Percentiles rank a stretch among this genome's conserved stretches.
phyloP scores from a whole-genome alignment of 1,284 basidiomycete species.

The Sporisorium reilianum region DNA sequence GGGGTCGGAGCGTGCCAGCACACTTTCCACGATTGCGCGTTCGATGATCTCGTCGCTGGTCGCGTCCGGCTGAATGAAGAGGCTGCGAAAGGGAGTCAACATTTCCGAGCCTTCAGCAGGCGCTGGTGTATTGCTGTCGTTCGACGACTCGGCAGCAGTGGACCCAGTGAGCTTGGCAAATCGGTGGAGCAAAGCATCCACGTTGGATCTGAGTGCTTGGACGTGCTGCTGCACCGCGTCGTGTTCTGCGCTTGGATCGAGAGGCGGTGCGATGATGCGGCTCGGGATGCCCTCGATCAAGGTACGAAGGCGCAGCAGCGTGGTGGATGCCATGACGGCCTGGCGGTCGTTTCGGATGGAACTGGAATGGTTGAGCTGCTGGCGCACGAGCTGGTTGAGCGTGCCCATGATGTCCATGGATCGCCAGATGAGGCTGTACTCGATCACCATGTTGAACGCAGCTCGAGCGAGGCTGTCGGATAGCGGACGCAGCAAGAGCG shows the following conservation, averaged over 20 bases:
- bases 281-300: slow-evolving; percentile 36
- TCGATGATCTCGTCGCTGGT: slow-evolving; percentile 47
- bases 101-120: slow-evolving; percentile 30
- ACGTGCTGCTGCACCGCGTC: slow-evolving; percentile 35
- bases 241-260: slow-evolving; percentile 11
- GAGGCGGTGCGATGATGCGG: slow-evolving; percentile 17
- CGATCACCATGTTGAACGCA: slow-evolving; percentile 46
- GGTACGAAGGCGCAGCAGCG: slow-evolving; percentile 44
- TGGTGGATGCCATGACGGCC: slow-evolving; percentile 48
- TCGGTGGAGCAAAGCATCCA: slow-evolving; percentile 32
- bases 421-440: slow-evolving; percentile 36
- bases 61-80: slow-evolving; percentile 40
- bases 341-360: slow-evolving; percentile 42
- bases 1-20: slow-evolving; percentile 14
- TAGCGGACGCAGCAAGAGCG: slow-evolving; percentile 36
- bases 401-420: slow-evolving; percentile 51
- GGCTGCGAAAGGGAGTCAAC: slow-evolving; percentile 31
- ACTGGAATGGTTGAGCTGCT: slow-evolving; percentile 51
- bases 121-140: slow-evolving; percentile 6
- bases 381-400: slow-evolving; percentile 47
- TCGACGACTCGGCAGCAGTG: neutral
- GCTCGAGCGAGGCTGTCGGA: slow-evolving; percentile 36
- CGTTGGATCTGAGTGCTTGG: slow-evolving; percentile 22
- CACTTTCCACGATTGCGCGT: slow-evolving; percentile 38
- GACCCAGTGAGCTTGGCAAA: slow-evolving; percentile 17